Evolutionary conservation across 192 early-diverging fungal genomes (phyloP).

Genomic region (Spizellomyces punctatus): DNA sequence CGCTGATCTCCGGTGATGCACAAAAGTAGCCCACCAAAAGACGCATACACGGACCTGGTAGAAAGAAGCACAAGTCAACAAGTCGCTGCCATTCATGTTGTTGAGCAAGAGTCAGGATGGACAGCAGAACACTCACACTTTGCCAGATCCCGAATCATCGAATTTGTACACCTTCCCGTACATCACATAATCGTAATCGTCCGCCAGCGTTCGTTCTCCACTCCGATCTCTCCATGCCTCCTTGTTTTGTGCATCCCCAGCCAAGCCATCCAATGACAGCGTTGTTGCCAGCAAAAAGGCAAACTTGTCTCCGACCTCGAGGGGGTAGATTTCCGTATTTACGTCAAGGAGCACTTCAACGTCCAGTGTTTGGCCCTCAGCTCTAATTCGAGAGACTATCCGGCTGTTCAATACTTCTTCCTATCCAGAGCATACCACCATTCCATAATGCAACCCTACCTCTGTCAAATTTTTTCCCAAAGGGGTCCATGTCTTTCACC

Average conservation of each 20-base stretch:
- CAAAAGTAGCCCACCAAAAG: slow-evolving; percentile 92
- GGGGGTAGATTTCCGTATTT: slow-evolving; percentile 92
- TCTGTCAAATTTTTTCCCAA: slow-evolving; percentile 93
- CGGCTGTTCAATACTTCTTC: not conserved
- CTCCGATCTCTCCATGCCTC: not conserved
- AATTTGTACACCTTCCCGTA: slow-evolving; percentile 96
- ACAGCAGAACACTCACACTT: slow-evolving; percentile 62
- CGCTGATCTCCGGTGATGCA: slow-evolving; percentile 82
- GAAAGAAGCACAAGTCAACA: too few species aligned
- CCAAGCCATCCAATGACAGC: slow-evolving; percentile 62
- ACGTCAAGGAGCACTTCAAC: slow-evolving; percentile 91
- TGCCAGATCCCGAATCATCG: slow-evolving; percentile 76
- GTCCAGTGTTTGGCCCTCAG: slow-evolving; percentile 80
- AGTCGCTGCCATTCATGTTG: slow-evolving; percentile 1
- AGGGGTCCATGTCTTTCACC: slow-evolving; percentile 84
- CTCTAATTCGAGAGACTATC: slow-evolving; percentile 84
- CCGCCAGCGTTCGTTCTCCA: slow-evolving; percentile 66
- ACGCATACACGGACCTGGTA: slow-evolving; percentile 80
- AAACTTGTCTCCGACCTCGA: slow-evolving; percentile 84
- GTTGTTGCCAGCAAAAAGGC: slow-evolving; percentile 80
- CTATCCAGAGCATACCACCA: not conserved
- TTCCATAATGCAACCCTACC: slow-evolving; percentile 48
- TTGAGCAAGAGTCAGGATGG: too few species aligned
- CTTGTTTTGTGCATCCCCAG: slow-evolving; percentile 47
- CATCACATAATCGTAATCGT: slow-evolving; percentile 99